Evolutionary conservation across 1,284 basidiomycete species (phyloP), one percentile per base, ranked within the genome.

Genomic region (Ceratobasidium sp.): DNA sequence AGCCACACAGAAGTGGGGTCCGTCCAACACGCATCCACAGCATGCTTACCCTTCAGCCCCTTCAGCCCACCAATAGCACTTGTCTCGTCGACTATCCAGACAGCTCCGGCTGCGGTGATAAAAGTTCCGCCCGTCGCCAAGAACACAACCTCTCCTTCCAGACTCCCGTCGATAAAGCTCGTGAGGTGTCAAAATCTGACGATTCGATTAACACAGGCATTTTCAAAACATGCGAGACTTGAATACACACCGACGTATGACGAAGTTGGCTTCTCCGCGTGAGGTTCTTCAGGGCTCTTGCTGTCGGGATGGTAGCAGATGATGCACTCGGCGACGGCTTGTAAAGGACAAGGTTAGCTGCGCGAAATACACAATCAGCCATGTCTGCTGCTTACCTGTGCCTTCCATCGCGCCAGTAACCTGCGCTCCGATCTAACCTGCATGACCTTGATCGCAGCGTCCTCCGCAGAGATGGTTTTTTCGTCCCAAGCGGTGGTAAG

Each of bases 141-240:
- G 64, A 79, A 79, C 8, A 77, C 76, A 27, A 73, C 78, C 55
- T 79, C 78, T n/a, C 78, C 78, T 20, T 71, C 76, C 20, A 57
- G 57, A 30, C 68, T 65, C 14, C 78, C 76, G 14, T 78, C 71
- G 46, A 79, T 46, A 3, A 69, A 74, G 27, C 78, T 77, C 20
- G 73, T 78, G 50, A 79, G 78, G 20, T 62, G 50, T 23, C 73
- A 75, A 16, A 35, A 54, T 27, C 73, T 75, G n/a, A 3, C 38
- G 35, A n/a, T n/a, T 30, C 4, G 12, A 23, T 50, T 50, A 38
- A 38, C 38, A 27, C 18, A 20, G 3, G 18, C 14, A 46, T 46
- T 33, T n/a, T 57, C 8, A 35, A 30, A 6, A 10, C 30, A 30
- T 8, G n/a, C 16, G 2, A 38, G 3, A 50, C n/a, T 1, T 20